Evolutionary conservation across 2,329 filamentous ascomycete genomes (phyloP).

Genomic region (Geosmithia putterillii): DNA sequence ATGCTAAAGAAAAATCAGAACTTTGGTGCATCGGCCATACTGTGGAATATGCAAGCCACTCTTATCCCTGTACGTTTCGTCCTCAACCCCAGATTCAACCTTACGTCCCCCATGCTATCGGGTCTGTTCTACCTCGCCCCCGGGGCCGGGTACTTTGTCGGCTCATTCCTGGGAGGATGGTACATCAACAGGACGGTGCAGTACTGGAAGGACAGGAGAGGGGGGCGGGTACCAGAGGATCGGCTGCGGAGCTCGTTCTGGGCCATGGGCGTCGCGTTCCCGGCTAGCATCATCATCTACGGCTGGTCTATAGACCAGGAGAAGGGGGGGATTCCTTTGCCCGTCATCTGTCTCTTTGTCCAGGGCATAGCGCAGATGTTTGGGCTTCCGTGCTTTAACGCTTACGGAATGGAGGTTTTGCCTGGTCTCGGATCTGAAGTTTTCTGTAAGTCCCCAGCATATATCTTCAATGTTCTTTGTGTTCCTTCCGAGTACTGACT

Average conservation of each 20-base stretch:
- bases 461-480: background rate
- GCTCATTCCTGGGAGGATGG: constrained; percentile 55
- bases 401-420: constrained; percentile 67
- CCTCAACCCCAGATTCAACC: constrained; percentile 56
- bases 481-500: constrained; percentile 33
- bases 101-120: constrained; percentile 50
- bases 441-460: background rate
- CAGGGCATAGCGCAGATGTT: constrained; percentile 60
- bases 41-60: constrained; percentile 62
- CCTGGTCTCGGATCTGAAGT: constrained; percentile 19
- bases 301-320: constrained; percentile 30
- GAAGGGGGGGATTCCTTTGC: constrained; percentile 36
- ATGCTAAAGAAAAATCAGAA: no score
- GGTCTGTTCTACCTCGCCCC: constrained; percentile 62
- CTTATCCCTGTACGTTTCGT: constrained; percentile 59
- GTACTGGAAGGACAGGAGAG: constrained; percentile 33
- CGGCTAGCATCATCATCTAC: constrained; percentile 47
- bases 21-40: constrained; percentile 29
- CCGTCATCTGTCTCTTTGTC: constrained; percentile 56
- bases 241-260: constrained; percentile 42
- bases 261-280: constrained; percentile 40
- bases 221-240: constrained; percentile 51
- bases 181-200: constrained; percentile 51
- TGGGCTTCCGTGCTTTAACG: constrained; percentile 59
- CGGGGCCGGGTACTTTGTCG: constrained; percentile 51